Base-by-base conservation (phyloP, 2,329 filamentous ascomycete species). In the Botryotinia narcissicola region DNA sequence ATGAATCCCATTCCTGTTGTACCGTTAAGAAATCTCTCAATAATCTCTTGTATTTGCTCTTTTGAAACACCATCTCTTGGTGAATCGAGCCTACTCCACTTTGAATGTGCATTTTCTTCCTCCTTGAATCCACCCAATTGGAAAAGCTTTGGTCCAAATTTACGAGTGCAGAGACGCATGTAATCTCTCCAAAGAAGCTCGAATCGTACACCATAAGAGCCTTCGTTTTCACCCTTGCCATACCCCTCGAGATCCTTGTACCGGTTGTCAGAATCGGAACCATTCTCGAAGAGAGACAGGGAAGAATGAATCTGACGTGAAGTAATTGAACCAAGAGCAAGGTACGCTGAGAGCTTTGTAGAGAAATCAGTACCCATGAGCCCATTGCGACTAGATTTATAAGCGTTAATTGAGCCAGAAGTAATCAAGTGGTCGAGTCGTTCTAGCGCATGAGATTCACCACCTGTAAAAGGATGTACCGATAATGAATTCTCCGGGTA, bases 111-210 rank as follows among this genome's bases (percentile, higher is more conserved):
- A 29, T 68, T 14, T 60, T 84, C 82, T 20, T 83, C 81, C 61
- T 85, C 84, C 37, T 85, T 81, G 77, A 93, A 93, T 0, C 93
- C 93, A 7, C 86, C 84, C 2, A 91, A 81, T 20, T 84, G 83
- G 80, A 93, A 95, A 6, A 95, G 85, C 35, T 87, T 87, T 25
- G 81, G 79, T 0, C 88, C 87, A 75, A 92, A 94, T 78, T 95
- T 95, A 46, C 87, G 86, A 9, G 89, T 90, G 79, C 91, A 93
- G 0, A 95, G 86, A 1, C 91, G 86, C 90, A 95, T 94, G 78
- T 95, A 95, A 78, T 95, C 93, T 59, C 93, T 85, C 92, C 91
- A 94, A 0, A 95, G 81, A 0, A 96, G 84, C 79, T 95, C 92
- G 73, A 93, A 91, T 0, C 93, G 88, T 1, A 95, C 86, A 0